Evolutionary conservation across 805 yeast genomes (phyloP), one percentile per base, ranked within the genome.

Genomic region (Candida nitratophila): DNA sequence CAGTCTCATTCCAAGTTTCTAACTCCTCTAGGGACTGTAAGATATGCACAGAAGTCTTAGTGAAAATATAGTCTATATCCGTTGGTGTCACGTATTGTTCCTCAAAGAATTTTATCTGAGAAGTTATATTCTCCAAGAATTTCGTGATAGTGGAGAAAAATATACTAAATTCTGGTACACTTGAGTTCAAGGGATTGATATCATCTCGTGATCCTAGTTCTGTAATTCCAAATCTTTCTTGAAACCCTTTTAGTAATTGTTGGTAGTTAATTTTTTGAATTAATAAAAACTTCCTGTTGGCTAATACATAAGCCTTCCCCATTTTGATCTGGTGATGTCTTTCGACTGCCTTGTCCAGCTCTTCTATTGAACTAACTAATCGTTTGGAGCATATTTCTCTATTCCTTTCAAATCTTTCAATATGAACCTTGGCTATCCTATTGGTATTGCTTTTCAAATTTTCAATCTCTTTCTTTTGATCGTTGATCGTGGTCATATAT

Each of bases 401-500:
- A 16, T 62, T 57, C 7, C 57, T 44, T 17, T 60, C 65, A 34
- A 59, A 68, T 37, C 63, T 65, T 3, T 59, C 55, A 4, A 73
- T 34, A 1, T 70, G 65, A 21, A 60, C 55, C 14, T 71, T 65
- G 3, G 79, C 62, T 44, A 69, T 61, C 19, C 60, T 53, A 5
- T 61, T 50, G 55, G 81, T 86, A 42, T 88, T 68, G 0, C 59
- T 58, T 50, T 86, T 66, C 42, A 88, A 68, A 47, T 79, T 84
- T 42, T 77, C 85, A 45, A 87, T 86, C 57, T 83, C 89, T 45
- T 70, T 74, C 51, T 79, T 78, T 56, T 86, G 96, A 54, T 85
- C 89, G 2, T 89, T 78, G 32, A 88, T 88, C 83, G 85, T 83
- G 62, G 82, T 81, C 56, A 86, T 65, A 56, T 88, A 89, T 3